Evolutionary conservation across 768 basidiomycete species (phyloP), one percentile per base, ranked within the genome.

Genomic region (Lactarius tabidus): DNA sequence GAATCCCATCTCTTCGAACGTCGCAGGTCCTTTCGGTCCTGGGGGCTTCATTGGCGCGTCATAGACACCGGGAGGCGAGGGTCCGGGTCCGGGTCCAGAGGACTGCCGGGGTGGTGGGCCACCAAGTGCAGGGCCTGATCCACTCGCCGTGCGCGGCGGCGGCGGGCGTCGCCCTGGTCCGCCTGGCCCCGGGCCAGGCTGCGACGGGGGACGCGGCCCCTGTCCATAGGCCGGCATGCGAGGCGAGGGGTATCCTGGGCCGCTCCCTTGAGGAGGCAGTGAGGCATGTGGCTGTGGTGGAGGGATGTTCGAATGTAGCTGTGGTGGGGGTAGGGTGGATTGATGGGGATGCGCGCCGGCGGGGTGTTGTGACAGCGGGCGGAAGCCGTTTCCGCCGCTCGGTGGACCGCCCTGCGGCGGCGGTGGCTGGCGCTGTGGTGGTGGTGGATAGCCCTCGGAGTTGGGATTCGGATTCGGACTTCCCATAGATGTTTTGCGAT

Each of bases 1-100:
- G 72, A 94, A 89, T 0, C 95, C 95, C 94, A 97, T 95, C 80
- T 96, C 94, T 26, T 88, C 90, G 77, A 97, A 95, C 52, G 93
- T 95, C 71, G 87, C 81, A 1, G 90, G 84, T 1, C 86, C 82
- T 59, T 76, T 77, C 58, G 63, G 64, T 20, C 71, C 68, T 4
- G 69, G 67, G n/a, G 68, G 69, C 17, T 59, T 60, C 9, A 59
- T 67, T 26, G 67, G 59, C 4, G 64, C 59, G n/a, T 57, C 53
- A 31, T 48, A 54, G 23, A 31, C 4, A 36, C 2, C 31, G 35
- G 36, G 55, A 38, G 60, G 39, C 29, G 38, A 57, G 20, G 62
- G 52, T 35, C 28, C 58, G 55, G 48, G 23, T n/a, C n/a, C 62
- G 14, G 59, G 57, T 23, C 20, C 35, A 23, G 64, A 35, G 23